Conservation (phyloP, 2,329 filamentous ascomycete genomes). For the Orbilia javanica region DNA sequence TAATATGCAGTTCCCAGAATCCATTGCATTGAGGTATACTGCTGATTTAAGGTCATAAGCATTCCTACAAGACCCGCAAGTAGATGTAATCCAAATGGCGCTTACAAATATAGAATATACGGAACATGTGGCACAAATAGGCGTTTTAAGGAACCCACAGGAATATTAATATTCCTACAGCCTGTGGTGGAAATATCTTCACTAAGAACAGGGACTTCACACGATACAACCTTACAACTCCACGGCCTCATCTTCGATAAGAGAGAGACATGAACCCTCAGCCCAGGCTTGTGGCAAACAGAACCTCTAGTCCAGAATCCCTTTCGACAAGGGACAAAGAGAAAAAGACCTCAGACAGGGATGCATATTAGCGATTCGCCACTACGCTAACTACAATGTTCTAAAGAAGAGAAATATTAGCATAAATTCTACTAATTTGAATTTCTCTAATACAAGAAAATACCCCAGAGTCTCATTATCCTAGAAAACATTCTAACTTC, state of each 20-base stretch:
- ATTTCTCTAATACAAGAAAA: background rate
- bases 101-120: too few species aligned
- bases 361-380: conserved; percentile 2
- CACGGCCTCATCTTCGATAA: background rate
- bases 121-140: too few species aligned
- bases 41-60: too few species aligned
- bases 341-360: conserved; percentile 13
- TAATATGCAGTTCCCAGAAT: too few species aligned
- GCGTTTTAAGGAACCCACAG: too few species aligned
- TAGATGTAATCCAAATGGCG: too few species aligned
- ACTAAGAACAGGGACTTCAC: too few species aligned
- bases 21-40: background rate
- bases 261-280: background rate
- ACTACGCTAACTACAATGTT: background rate
- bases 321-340: background rate
- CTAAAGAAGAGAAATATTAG: background rate
- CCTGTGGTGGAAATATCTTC: too few species aligned
- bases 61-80: too few species aligned
- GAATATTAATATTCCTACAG: too few species aligned
- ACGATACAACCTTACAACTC: conserved; percentile 4
- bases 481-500: conserved; percentile 13
- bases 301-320: background rate
- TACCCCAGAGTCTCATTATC: conserved; percentile 46
- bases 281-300: background rate
- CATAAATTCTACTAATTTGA: conserved; percentile 22